Base-by-base conservation (phyloP, 2,329 filamentous ascomycete genomes). In the Epichloe elymi region DNA sequence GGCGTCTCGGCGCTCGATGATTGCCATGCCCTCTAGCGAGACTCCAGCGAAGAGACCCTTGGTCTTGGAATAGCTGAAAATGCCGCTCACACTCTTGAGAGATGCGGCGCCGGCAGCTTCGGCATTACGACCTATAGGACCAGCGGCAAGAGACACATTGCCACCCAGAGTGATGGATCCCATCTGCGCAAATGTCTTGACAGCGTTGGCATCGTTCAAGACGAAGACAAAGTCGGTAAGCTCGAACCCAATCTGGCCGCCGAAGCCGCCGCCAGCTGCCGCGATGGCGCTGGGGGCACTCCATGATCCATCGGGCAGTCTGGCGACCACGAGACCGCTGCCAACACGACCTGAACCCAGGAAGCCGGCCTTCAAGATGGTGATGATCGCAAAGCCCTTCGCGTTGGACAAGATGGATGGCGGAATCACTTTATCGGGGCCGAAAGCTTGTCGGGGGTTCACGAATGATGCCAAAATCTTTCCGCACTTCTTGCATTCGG, bases 51-150 rank as follows among this genome's bases (percentile, higher is more conserved):
- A 98, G 35, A 98, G 73, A 19, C 93, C 93, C 73, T 96, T 97
- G 12, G 93, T 98, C 72, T 96, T 97, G 66, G 86, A 93, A 75
- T 98, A 98, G 61, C 87, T 88, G 74, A 98, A 98, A 47, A 98
- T 84, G 49, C 88, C 93, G 0, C 90, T 86, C 8, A 97, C 85
- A 56, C 88, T 83, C 72, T 83, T 91, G 56, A 95, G 75, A 59
- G 88, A 95, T 7, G 93, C 93, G 14, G 90, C 91, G 56, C 93
- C 93, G 37, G 93, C 91, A 12, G 93, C 93, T 69, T 98, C 93
- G 44, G 91, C 93, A 68, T 96, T 97, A 61, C 93, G 80, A 50
- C 93, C 93, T 26, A 98, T 80, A 0, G 93, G 93, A 1, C 93
- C 93, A 6, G 93, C 93, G 17, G 93, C 93, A 60, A 98, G 85